Evolutionary conservation across 495 filamentous ascomycete species (phyloP), one percentile per base, ranked within the genome.

Genomic region (Bacidia rubella): DNA sequence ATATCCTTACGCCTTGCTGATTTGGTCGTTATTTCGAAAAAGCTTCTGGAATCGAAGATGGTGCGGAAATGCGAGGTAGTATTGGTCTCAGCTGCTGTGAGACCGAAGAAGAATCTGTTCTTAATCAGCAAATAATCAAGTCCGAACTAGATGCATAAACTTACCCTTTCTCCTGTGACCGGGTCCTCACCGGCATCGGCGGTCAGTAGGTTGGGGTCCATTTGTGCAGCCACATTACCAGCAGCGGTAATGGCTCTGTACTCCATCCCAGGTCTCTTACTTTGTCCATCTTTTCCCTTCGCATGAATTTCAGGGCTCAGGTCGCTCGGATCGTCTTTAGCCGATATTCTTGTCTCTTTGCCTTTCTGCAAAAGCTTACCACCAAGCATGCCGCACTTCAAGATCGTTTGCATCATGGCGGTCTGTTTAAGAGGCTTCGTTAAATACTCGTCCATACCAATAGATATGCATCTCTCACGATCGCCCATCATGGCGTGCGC

Each of bases 401-500:
- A 74, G 52, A 99, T 99, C 4, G 92, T 96, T 66, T 99, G 93
- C 66, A 97, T 96, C 69, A 99, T 82, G 63, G 94, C 87, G 65
- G 95, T 96, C 65, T 95, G 90, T 67, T 96, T 94, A 52, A 99
- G 75, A 35, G 93, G 93, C 66, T 99, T 99, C 39, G 90, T 95
- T 54, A 99, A 74, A 63, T 99, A 99, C 64, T 99, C 93, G 59
- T 97, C 93, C 93, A 97, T 97, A 70, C 96, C 87, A 12, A 90
- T 90, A 63, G 93, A 86, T 54, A 99, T 90, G 62, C 93, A 99
- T 72, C 93, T 95, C 68, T 99, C 93, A 26, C 93, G 79, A 64
- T 99, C 93, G 60, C 93, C 93, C 74, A 97, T 79, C 93, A 99
- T 99, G 58, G 93, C 93, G 70, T 97, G 93, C 2, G 93, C 93